Base-by-base conservation (phyloP, 805 yeast species). In the Candida gorgasii region DNA sequence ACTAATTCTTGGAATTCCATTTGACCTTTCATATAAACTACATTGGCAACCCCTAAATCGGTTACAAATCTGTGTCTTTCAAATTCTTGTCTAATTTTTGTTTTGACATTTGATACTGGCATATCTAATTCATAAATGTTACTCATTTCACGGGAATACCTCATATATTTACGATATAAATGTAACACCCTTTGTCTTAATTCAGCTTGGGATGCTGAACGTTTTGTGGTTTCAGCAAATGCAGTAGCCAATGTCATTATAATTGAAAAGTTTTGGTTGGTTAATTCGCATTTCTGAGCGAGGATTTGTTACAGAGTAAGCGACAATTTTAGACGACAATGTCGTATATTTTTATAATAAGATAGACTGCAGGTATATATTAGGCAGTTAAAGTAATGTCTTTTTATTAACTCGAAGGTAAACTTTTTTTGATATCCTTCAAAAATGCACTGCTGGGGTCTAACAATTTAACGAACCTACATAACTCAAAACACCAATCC, bases 1-100 rank as follows among this genome's bases (percentile, higher is more conserved):
- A 83, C 76, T 57, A 86, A 75, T 60, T 87, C 95, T 68, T 87
- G 96, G 66, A 81, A 88, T 63, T 88, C 96, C 93, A 86, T 86
- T 57, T 86, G 89, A 5, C 92, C 95, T 69, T 86, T 85, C 69
- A 86, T 80, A 52, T 79, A 79, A 44, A 88, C 71, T 13, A 85
- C 75, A 63, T 87, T 88, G 49, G 76, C 73, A 35, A 84, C 78
- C 24, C 79, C 78, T 51, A 83, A 61, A 57, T 84, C 88, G 40
- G 69, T 69, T 40, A 86, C 88, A 58, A 72, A 87, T 58, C 95
- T 75, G 58, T 87, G 76, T 69, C 95, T 82, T 66, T 88, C 96
- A 53, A 88, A 88, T 65, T 88, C 93, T 65, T 87, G 93, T 75
- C 96, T 81, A 51, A 88, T 76, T 67, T 84, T 86, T 44, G 95